Evolutionary conservation across 305 asterid genomes (phyloP).

Genomic region (Solanum aculeatissimum): DNA sequence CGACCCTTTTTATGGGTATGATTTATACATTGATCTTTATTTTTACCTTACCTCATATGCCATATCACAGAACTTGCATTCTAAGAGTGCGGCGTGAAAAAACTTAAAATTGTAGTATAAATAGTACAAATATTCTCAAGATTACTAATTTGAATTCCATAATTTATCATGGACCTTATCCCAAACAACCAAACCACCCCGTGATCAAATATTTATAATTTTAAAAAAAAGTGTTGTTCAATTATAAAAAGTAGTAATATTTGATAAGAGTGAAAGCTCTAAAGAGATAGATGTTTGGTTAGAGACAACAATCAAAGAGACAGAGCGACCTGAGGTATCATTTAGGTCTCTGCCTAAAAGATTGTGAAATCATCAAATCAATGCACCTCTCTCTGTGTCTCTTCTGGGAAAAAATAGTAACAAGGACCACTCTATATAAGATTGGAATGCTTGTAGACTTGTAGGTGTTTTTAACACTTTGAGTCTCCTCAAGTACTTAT

Average conservation of each 20-base stretch:
- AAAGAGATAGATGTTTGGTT: not conserved
- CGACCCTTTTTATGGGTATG: not conserved
- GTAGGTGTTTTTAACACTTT: not conserved
- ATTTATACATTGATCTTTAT: not conserved
- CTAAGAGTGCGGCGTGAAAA: not conserved
- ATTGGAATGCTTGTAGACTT: not conserved
- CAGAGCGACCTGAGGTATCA: not conserved
- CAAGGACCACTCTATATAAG: not conserved
- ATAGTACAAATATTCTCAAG: not conserved
- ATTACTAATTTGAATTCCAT: not conserved
- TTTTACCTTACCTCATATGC: not conserved
- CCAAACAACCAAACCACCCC: not conserved
- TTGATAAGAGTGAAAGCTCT: not conserved
- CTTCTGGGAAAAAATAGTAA: not conserved
- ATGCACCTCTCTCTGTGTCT: not conserved
- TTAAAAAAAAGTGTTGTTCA: not conserved
- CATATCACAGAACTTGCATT: not conserved
- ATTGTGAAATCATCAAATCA: not conserved
- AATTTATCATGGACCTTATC: not conserved
- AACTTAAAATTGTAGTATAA: not conserved
- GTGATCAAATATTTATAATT: not conserved
- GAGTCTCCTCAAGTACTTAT: not conserved
- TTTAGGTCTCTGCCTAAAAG: not conserved
- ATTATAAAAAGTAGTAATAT: not conserved
- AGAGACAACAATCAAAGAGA: not conserved